Percentiles rank a stretch among this genome's conserved stretches.
Evolutionary conservation across 1,284 basidiomycete genomes (phyloP).

Genomic region (Marasmius sp.): DNA sequence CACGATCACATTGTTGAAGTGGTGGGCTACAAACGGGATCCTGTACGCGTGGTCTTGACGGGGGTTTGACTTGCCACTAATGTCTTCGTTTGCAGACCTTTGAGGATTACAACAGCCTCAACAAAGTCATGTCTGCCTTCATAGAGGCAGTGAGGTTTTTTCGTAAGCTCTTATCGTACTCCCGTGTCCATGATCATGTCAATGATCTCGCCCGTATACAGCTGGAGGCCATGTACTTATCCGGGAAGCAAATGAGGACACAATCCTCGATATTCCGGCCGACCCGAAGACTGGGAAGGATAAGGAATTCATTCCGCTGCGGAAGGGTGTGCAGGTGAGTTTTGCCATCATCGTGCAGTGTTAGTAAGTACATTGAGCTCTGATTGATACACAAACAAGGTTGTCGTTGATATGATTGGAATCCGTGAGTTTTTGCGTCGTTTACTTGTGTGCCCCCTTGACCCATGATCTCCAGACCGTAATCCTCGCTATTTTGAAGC

Average conservation of each 20-base stretch:
- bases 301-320: constrained; percentile 14
- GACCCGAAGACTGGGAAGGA: constrained; percentile 18
- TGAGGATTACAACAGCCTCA: constrained; percentile 43
- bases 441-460: constrained; percentile 1
- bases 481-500: constrained; percentile 39
- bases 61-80: background rate
- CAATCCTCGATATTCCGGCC: constrained; percentile 14
- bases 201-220: constrained; percentile 8
- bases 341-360: background rate
- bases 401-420: constrained; percentile 51
- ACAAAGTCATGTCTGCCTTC: constrained; percentile 45
- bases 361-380: background rate
- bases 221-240: constrained; percentile 27
- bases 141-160: constrained; percentile 46
- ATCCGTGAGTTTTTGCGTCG: constrained; percentile 38
- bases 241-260: constrained; percentile 30
- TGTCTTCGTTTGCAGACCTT: constrained; percentile 28
- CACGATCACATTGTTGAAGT: constrained; percentile 43
- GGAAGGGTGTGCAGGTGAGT: constrained; percentile 29
- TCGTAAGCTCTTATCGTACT: constrained; percentile 32
- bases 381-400: constrained; percentile 13
- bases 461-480: constrained; percentile 20
- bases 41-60: constrained; percentile 28
- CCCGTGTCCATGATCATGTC: background rate
- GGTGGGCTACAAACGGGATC: constrained; percentile 38